Base-by-base conservation (phyloP, 805 yeast species). In the Candida namnaoensis region DNA sequence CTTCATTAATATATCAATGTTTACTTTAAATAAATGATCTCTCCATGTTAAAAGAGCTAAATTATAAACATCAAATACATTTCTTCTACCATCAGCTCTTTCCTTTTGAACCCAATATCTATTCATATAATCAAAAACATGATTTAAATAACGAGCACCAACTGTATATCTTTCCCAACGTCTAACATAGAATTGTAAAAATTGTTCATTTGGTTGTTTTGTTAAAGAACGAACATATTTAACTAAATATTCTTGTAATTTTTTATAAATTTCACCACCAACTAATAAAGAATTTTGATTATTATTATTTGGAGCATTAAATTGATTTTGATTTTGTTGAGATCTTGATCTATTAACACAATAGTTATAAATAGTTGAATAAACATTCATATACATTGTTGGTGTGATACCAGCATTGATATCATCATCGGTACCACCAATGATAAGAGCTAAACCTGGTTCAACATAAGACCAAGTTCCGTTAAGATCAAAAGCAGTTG, bases 61-160 rank as follows among this genome's bases (percentile, higher is more conserved):
- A 5, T 96, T 88, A 58, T 88, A 82, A 23, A 95, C 95, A 61
- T 93, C 99, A 61, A 80, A 88, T 37, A 93, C 80, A 54, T 87
- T 88, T 48, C 88, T 74, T 54, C 87, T 78, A 14, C 97, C 97
- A 58, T 91, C 97, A 36, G 88, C 83, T 56, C 98, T 75, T 62
- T 91, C 98, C 56, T 95, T 90, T 52, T 84, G 85, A 36, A 95
- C 96, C 99, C 99, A 93, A 64, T 91, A 93, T 47, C 98, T 76
- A 62, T 93, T 93, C 76, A 93, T 80, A 62, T 93, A 93, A 60
- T 91, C 96, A 55, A 93, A 86, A 6, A 95, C 90, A 58, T 95
- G 93, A 60, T 88, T 88, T 59, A 93, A 65, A 61, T 87, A 85
- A 13, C 88, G 84, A 1, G 98, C 95, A 26, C 98, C 98, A 41